Evolutionary conservation across 345 rosid species (phyloP).

Genomic region (Physaria fendleri): DNA sequence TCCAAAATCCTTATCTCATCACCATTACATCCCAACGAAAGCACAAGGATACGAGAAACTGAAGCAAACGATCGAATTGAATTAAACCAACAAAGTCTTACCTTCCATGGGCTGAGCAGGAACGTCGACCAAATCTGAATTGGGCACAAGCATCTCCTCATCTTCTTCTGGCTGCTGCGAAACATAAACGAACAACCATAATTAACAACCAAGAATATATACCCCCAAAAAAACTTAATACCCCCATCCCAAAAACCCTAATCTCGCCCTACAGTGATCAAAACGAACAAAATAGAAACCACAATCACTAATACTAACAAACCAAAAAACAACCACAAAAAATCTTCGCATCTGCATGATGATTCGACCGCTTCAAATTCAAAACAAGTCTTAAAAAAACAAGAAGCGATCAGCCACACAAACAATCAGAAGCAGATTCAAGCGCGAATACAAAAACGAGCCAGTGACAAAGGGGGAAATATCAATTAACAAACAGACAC

Average conservation of each 20-base stretch:
- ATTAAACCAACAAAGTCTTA: constrained; percentile 4
- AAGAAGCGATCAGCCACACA: constrained; percentile 15
- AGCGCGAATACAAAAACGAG: background rate
- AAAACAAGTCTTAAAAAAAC: constrained; percentile 19
- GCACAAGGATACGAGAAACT: background rate
- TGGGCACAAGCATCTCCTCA: constrained; percentile 91
- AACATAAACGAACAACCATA: too few species aligned
- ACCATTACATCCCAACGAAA: background rate
- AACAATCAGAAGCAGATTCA: constrained; percentile 21
- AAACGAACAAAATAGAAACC: too few species aligned
- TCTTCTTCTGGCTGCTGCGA: constrained; percentile 75
- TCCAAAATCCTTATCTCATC: constrained; percentile 13
- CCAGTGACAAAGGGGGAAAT: background rate
- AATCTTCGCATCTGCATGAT: constrained; percentile 7
- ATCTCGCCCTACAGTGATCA: too few species aligned
- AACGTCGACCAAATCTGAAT: constrained; percentile 67
- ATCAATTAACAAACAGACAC: background rate
- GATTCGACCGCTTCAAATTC: constrained; percentile 15
- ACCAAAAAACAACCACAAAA: background rate
- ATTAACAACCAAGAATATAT: too few species aligned
- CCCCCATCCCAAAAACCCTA: too few species aligned
- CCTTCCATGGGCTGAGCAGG: constrained; percentile 84
- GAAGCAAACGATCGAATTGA: constrained; percentile 6
- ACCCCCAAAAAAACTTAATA: too few species aligned
- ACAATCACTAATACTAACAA: background rate